Conservation (phyloP, 2,329 filamentous ascomycete species). For the Xylaria polymorpha region DNA sequence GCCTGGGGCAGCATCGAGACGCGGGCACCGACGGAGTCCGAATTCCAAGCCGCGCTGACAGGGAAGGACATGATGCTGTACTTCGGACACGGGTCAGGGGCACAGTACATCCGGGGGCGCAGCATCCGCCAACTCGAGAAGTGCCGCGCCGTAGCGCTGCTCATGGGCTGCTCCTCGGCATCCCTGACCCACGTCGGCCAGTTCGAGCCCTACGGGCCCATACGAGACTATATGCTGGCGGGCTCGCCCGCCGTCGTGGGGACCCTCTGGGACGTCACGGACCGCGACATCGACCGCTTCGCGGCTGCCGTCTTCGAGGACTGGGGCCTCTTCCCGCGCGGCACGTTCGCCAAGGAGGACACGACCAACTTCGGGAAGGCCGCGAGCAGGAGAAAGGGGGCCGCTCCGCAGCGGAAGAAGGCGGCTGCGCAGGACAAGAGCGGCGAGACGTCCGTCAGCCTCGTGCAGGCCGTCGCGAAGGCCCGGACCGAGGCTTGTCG, state of each 20-base stretch:
- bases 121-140: conserved; percentile 81
- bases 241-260: conserved; percentile 88
- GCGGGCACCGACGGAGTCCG: conserved; percentile 77
- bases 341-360: conserved; percentile 57
- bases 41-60: conserved; percentile 77
- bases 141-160: conserved; percentile 80
- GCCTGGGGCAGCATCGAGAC: conserved; percentile 78
- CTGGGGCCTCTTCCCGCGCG: conserved; percentile 79
- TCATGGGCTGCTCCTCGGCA: conserved; percentile 95
- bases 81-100: conserved; percentile 95
- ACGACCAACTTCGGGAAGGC: conserved; percentile 36
- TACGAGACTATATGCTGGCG: conserved; percentile 91
- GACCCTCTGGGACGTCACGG: conserved; percentile 97
- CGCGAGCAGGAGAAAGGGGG: conserved; percentile 48
- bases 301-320: conserved; percentile 81
- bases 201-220: conserved; percentile 91
- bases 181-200: conserved; percentile 82
- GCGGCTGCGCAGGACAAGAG: background rate
- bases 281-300: conserved; percentile 96
- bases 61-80: conserved; percentile 82
- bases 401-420: conserved; percentile 32
- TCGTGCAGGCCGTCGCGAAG: conserved; percentile 84
- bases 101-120: conserved; percentile 90
- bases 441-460: conserved; percentile 58
- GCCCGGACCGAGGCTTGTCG: conserved; percentile 82